These are phyloP conservation scores for Hericium coralloides DNA, from an alignment of 768 basidiomycete species.

Conservation along the genomic window DNA sequence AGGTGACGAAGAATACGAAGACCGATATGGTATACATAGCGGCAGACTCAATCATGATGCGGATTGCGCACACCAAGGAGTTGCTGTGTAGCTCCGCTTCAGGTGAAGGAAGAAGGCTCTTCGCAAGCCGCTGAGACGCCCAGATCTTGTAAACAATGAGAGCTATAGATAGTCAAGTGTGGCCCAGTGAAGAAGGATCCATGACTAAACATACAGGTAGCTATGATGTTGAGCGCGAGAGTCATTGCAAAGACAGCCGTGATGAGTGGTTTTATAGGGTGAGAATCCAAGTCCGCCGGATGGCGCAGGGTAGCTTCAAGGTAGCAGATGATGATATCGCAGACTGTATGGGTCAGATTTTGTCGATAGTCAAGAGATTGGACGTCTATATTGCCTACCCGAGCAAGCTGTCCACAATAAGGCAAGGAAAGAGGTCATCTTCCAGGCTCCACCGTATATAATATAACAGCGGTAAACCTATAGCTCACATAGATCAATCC, in stretches of 20 bases:
- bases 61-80: conserved; percentile 13
- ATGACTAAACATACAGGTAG: neutral
- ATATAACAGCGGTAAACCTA: conserved; percentile 19
- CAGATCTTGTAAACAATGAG: neutral
- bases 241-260: neutral
- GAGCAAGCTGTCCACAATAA: conserved; percentile 16
- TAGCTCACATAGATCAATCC: neutral
- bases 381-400: neutral
- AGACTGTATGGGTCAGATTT: neutral
- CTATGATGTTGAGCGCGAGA: neutral
- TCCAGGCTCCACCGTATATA: conserved; percentile 15
- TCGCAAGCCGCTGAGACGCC: neutral
- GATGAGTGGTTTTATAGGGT: neutral
- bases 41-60: conserved; percentile 23
- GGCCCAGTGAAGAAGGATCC: neutral
- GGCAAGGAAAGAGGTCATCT: conserved; percentile 11
- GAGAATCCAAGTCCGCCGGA: neutral
- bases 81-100: neutral
- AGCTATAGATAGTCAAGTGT: neutral
- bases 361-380: too few species aligned
- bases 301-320: conserved; percentile 1
- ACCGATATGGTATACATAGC: conserved; percentile 18
- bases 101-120: neutral
- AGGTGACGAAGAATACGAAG: conserved; percentile 15
- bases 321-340: conserved; percentile 4